Conservation (phyloP, 306 rosid species). For the Luffa aegyptiaca region DNA sequence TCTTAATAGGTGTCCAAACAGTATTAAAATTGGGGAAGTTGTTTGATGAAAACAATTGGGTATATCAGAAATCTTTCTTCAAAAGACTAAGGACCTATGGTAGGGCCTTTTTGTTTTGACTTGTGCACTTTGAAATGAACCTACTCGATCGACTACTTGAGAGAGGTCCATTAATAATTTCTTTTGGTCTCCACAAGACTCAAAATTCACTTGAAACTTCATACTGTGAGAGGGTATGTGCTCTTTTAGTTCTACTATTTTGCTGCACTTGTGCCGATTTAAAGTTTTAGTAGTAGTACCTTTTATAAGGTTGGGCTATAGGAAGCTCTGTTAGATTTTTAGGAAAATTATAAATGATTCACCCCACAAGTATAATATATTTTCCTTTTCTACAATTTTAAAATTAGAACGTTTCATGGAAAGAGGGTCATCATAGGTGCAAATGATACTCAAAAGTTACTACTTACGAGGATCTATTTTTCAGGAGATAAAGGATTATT, state of each 20-base stretch:
- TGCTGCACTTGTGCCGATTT: too few species aligned
- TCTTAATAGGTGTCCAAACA: neutral
- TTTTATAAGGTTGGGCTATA: neutral
- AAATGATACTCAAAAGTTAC: neutral
- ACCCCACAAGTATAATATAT: neutral
- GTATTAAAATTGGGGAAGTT: neutral
- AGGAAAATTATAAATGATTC: neutral
- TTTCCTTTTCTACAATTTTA: neutral
- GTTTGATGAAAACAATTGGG: neutral
- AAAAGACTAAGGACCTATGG: neutral
- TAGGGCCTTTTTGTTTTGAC: neutral
- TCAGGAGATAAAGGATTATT: neutral
- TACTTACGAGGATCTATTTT: neutral
- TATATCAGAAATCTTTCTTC: neutral
- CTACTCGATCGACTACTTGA: neutral
- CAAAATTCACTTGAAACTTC: neutral
- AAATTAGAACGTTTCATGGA: neutral
- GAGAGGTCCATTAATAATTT: neutral
- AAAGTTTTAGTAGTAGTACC: neutral
- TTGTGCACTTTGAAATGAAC: neutral
- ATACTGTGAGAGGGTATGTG: neutral
- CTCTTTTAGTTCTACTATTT: too few species aligned
- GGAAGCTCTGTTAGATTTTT: neutral
- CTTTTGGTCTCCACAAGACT: neutral
- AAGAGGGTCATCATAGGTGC: neutral